These are phyloP conservation scores for Cyberlindnera nakhonratchasimensis DNA, from an alignment of 805 yeast genomes.

Conservation along the genomic window DNA sequence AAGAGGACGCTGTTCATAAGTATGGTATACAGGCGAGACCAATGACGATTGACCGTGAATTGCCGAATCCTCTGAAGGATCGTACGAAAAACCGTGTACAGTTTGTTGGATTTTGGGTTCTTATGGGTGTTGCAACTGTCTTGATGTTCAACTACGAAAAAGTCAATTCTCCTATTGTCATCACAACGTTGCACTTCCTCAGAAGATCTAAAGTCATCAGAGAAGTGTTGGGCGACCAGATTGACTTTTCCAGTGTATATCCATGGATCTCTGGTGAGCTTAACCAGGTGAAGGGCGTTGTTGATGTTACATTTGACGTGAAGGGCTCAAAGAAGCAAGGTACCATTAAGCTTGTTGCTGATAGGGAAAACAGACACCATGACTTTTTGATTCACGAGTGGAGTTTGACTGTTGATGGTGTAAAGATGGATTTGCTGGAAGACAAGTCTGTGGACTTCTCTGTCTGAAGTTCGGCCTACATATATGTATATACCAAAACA, in stretches of 20 bases:
- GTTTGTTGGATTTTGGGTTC: slow-evolving; percentile 50
- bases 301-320: slow-evolving; percentile 69
- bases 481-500: no score
- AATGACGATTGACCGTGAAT: slow-evolving; percentile 55
- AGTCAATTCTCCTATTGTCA: slow-evolving; percentile 81
- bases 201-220: slow-evolving; percentile 70
- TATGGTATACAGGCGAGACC: slow-evolving; percentile 16
- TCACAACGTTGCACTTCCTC: slow-evolving; percentile 80
- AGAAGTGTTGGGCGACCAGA: slow-evolving; percentile 66
- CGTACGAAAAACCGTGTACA: slow-evolving; percentile 48
- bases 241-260: slow-evolving; percentile 65
- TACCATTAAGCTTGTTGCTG: slow-evolving; percentile 63
- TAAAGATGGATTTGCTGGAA: slow-evolving; percentile 43
- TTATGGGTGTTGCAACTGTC: slow-evolving; percentile 52
- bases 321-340: slow-evolving; percentile 62
- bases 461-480: slow-evolving; percentile 16
- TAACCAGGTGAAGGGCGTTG: slow-evolving; percentile 77
- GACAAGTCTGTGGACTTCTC: slow-evolving; percentile 40
- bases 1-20: slow-evolving; percentile 6
- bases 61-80: slow-evolving; percentile 75
- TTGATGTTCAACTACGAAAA: slow-evolving; percentile 92
- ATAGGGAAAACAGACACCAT: slow-evolving; percentile 54
- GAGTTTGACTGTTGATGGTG: slow-evolving; percentile 49
- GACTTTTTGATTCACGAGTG: slow-evolving; percentile 61
- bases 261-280: slow-evolving; percentile 91